A percentile compares a stretch with the other conserved stretches of the same genome.
Conservation (phyloP, 139 green algal species). For the Chlamydomonas sphaeroides region DNA sequence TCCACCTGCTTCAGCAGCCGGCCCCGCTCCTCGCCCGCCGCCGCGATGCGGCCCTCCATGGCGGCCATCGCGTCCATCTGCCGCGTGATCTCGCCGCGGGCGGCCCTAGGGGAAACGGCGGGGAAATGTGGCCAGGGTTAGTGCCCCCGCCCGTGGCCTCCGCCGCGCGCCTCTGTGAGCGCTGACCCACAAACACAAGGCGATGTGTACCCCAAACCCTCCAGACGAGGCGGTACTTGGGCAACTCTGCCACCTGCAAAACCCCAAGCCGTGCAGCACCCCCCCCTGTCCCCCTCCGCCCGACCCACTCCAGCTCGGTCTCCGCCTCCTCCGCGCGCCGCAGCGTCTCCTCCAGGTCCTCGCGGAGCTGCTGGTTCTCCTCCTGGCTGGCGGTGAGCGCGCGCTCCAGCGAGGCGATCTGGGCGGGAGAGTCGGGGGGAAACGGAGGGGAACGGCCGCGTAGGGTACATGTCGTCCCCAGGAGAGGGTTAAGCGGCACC, state of each 20-base stretch:
- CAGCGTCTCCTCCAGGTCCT: slow-evolving; percentile 7
- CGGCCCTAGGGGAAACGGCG: background rate
- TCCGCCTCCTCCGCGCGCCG: slow-evolving; percentile 18
- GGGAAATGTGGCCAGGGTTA: too few relatives aligned
- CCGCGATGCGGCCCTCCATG: slow-evolving; percentile 23
- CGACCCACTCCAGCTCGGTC: slow-evolving; percentile 22
- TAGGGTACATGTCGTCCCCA: too few relatives aligned
- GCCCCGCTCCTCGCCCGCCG: slow-evolving; percentile 32
- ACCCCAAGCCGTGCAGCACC: too few relatives aligned
- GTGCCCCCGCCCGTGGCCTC: too few relatives aligned
- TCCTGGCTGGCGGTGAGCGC: background rate
- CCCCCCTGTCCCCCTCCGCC: background rate
- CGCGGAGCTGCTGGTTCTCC: background rate
- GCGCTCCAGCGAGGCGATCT: slow-evolving; percentile 37
- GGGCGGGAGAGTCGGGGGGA: too few relatives aligned
- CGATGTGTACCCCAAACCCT: too few relatives aligned
- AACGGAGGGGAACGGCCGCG: too few relatives aligned
- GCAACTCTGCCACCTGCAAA: too few relatives aligned
- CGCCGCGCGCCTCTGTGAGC: too few relatives aligned
- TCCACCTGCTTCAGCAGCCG: slow-evolving; percentile 48
- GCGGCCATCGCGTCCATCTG: slow-evolving; percentile 24
- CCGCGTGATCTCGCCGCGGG: slow-evolving; percentile 15
- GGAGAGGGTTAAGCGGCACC: too few relatives aligned
- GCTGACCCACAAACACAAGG: too few relatives aligned
- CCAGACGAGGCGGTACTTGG: too few relatives aligned